These are phyloP conservation scores for Pseudevernia furfuracea DNA, from an alignment of 495 filamentous ascomycete species.

Conservation along the genomic window DNA sequence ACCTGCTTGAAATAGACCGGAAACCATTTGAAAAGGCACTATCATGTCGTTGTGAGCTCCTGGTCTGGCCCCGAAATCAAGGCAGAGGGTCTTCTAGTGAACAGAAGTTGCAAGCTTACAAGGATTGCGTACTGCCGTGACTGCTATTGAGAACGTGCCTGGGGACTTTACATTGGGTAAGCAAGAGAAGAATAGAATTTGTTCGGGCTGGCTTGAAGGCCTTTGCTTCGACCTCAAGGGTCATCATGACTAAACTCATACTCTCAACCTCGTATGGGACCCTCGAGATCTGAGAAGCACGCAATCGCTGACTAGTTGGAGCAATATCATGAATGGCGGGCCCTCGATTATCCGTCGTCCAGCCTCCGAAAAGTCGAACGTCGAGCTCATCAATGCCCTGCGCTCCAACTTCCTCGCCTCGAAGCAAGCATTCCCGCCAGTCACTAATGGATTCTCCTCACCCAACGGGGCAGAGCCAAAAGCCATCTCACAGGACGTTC, in stretches of 20 bases:
- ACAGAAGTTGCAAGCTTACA: not conserved
- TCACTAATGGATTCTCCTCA: slow-evolving; percentile 26
- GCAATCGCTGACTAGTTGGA: slow-evolving; percentile 33
- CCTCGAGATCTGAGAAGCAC: slow-evolving; percentile 11
- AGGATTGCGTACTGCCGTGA: not conserved
- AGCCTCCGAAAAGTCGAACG: slow-evolving; percentile 68
- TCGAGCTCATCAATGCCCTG: slow-evolving; percentile 80
- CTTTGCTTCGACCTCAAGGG: not conserved
- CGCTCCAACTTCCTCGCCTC: slow-evolving; percentile 69
- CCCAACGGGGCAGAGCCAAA: slow-evolving; percentile 25
- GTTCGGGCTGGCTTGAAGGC: not conserved
- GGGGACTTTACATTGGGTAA: not conserved
- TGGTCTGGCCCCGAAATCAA: not conserved
- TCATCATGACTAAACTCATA: slow-evolving; percentile 65
- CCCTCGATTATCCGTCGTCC: slow-evolving; percentile 74
- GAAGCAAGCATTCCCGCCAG: slow-evolving; percentile 44
- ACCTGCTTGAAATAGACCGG: not conserved
- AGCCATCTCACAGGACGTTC: slow-evolving; percentile 30
- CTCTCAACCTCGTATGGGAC: slow-evolving; percentile 71
- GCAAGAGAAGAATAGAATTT: not conserved
- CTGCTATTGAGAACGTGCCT: not conserved
- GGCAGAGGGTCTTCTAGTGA: not conserved
- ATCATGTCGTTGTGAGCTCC: not conserved
- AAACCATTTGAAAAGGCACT: not conserved
- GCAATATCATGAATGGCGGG: slow-evolving; percentile 76